A percentile compares a stretch with the other conserved stretches of the same genome.
phyloP scores from a whole-genome alignment of 805 yeast genomes.

The Maudiozyma barnettii region DNA sequence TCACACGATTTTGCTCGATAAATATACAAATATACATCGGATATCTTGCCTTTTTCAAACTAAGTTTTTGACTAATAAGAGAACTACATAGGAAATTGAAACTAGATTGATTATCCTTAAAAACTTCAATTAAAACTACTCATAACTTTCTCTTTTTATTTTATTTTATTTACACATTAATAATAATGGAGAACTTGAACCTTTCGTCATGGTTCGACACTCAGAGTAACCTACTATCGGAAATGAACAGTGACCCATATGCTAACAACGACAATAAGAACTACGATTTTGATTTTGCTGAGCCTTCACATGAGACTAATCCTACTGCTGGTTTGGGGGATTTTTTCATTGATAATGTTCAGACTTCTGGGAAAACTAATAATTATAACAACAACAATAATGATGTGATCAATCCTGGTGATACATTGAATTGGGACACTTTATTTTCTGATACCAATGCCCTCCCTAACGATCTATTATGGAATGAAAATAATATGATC shows the following conservation, averaged over 20 bases:
- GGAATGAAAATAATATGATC: slow-evolving; percentile 5
- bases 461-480: slow-evolving; percentile 9
- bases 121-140: no score
- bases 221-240: neutral
- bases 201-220: neutral
- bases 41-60: no score
- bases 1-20: no score
- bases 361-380: neutral
- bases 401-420: neutral
- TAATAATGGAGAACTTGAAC: neutral
- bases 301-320: neutral
- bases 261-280: neutral
- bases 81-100: no score
- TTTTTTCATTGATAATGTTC: slow-evolving; percentile 1
- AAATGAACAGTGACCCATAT: neutral
- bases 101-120: no score
- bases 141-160: no score
- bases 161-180: neutral
- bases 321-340: neutral
- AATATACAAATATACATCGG: no score
- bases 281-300: neutral
- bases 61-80: no score
- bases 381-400: neutral
- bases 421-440: neutral
- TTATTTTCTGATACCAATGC: slow-evolving; percentile 1